phyloP scores from a whole-genome alignment of 306 rosid genomes.

The Medicago arabica region DNA sequence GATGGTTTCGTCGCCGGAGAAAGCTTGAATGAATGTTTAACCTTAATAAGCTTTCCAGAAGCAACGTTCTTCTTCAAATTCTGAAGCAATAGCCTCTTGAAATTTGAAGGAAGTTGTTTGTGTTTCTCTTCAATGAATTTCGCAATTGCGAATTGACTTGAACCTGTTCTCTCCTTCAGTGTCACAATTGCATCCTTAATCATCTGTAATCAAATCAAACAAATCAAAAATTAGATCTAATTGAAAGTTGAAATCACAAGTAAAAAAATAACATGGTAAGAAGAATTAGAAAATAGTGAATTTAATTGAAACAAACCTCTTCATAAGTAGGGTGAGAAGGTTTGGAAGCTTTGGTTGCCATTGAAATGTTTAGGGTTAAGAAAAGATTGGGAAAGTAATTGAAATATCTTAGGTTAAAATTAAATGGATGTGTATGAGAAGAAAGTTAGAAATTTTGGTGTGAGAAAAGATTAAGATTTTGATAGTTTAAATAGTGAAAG shows the following conservation, averaged over 20 bases:
- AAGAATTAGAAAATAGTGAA: neutral
- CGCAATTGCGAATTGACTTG: slow-evolving; percentile 80
- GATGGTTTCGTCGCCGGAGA: slow-evolving; percentile 42
- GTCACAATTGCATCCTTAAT: slow-evolving; percentile 77
- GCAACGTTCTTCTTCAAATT: slow-evolving; percentile 81
- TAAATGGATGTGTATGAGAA: neutral
- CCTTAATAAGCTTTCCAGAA: slow-evolving; percentile 66
- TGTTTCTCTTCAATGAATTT: slow-evolving; percentile 79
- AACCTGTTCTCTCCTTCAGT: slow-evolving; percentile 74
- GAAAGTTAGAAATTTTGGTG: slow-evolving; percentile 43
- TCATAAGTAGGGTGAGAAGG: slow-evolving; percentile 78
- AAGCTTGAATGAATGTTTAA: slow-evolving; percentile 73
- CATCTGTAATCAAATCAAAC: slow-evolving; percentile 56
- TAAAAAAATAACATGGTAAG: neutral
- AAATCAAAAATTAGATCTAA: slow-evolving; percentile 36
- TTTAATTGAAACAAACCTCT: slow-evolving; percentile 55
- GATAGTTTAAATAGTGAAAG: slow-evolving; percentile 68
- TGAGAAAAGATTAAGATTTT: slow-evolving; percentile 54
- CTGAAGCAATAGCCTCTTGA: slow-evolving; percentile 68
- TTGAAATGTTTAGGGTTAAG: neutral
- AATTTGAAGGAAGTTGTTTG: slow-evolving; percentile 66
- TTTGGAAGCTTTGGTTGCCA: slow-evolving; percentile 67
- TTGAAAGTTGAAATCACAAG: neutral
- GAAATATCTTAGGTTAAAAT: neutral
- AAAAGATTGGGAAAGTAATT: neutral